Conservation (phyloP, 75 land plant species). For the Picea sitchensis region DNA sequence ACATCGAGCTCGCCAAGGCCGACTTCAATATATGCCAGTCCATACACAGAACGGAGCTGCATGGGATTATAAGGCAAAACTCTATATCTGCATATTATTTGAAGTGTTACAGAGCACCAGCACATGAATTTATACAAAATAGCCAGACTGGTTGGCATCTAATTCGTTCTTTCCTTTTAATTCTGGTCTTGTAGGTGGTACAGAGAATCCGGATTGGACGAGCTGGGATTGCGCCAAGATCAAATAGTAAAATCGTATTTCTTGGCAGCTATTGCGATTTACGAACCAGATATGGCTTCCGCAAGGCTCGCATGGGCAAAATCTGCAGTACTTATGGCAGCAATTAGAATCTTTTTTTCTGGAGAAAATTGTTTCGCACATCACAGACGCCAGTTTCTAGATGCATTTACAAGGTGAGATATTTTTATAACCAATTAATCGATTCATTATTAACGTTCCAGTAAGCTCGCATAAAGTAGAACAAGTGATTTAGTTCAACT, state of each 20-base stretch:
- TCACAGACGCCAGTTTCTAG: not conserved
- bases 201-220: constrained; percentile 21
- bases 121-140: not conserved
- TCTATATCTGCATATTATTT: not conserved
- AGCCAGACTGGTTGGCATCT: not conserved
- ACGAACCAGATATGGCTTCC: constrained; percentile 48
- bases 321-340: constrained; percentile 27
- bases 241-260: constrained; percentile 35
- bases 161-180: not conserved
- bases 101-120: not conserved
- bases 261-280: constrained; percentile 43
- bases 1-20: constrained; percentile 55
- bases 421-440: not conserved
- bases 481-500: too few species aligned
- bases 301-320: constrained; percentile 62
- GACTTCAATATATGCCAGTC: constrained; percentile 65
- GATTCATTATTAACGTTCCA: not conserved
- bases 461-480: too few species aligned
- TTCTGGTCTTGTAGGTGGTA: constrained; percentile 34
- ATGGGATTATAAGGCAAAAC: not conserved
- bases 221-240: constrained; percentile 24
- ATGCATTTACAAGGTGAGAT: not conserved
- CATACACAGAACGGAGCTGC: constrained; percentile 46
- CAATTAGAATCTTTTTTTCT: constrained; percentile 6
- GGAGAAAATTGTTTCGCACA: not conserved